These are phyloP conservation scores for Sphaerobolus stellatus DNA, from an alignment of 1,284 basidiomycete species.

Conservation along the genomic window DNA sequence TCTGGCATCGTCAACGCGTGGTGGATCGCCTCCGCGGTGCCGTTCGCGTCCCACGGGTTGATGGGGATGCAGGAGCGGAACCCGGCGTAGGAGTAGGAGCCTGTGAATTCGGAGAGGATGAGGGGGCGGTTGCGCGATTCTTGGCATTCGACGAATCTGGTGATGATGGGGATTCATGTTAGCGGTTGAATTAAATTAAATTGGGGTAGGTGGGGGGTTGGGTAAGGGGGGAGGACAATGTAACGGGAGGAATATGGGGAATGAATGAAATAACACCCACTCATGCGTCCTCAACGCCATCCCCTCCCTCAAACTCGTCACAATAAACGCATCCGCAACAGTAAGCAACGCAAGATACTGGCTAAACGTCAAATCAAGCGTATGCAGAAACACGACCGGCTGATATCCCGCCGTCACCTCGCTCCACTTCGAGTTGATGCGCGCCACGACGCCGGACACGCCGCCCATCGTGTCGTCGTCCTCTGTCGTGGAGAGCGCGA, in stretches of 20 bases:
- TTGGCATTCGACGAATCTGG: constrained; percentile 86
- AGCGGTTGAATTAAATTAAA: constrained; percentile 40
- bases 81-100: constrained; percentile 81
- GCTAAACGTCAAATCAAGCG: constrained; percentile 81
- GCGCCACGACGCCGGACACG: constrained; percentile 75
- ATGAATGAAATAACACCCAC: constrained; percentile 15
- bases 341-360: constrained; percentile 83
- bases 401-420: constrained; percentile 84
- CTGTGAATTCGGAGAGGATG: constrained; percentile 83
- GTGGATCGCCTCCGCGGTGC: constrained; percentile 74
- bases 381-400: constrained; percentile 85
- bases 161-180: too few relatives aligned
- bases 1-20: constrained; percentile 76
- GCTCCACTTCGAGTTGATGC: constrained; percentile 81
- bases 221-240: too few relatives aligned
- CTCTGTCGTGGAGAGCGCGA: constrained; percentile 81
- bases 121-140: constrained; percentile 68
- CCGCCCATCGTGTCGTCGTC: constrained; percentile 73
- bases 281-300: constrained; percentile 67
- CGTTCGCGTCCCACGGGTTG: constrained; percentile 79
- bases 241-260: background rate
- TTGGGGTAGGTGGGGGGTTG: too few relatives aligned
- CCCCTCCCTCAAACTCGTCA: constrained; percentile 81
- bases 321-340: constrained; percentile 85
- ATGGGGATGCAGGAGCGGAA: constrained; percentile 83